Evolutionary conservation across 371 early-diverging fungal genomes (phyloP).

Genomic region (Nematocida ausubeli): DNA sequence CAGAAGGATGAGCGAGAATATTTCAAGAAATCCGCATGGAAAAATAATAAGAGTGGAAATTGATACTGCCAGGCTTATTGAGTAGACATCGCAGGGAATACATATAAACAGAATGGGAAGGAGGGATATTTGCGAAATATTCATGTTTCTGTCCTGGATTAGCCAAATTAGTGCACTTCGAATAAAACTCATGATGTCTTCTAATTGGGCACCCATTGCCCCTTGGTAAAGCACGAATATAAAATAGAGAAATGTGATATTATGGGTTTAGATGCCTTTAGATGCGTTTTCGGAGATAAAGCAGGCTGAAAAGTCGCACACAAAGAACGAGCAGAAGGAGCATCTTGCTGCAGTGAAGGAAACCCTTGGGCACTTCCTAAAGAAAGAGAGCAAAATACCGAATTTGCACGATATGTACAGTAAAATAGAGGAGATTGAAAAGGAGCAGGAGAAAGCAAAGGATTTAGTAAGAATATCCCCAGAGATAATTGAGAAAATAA

Average conservation of each 20-base stretch:
- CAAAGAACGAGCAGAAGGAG: constrained; percentile 36
- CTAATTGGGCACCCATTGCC: not conserved
- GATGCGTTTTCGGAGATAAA: constrained; percentile 6
- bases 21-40: not conserved
- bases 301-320: constrained; percentile 27
- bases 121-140: not conserved
- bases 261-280: not conserved
- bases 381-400: not conserved
- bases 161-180: not conserved
- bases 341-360: constrained; percentile 8
- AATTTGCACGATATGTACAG: not conserved
- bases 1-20: not conserved
- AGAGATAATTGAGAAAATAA: not conserved
- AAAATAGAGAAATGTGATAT: not conserved
- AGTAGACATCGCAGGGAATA: not conserved
- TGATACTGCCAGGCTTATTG: not conserved
- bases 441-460: not conserved
- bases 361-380: constrained; percentile 2
- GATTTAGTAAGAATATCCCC: constrained; percentile 1
- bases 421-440: constrained; percentile 2
- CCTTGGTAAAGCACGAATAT: not conserved
- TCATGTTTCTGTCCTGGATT: not conserved
- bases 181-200: not conserved
- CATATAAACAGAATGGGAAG: not conserved
- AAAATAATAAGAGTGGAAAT: not conserved